phyloP scores from a whole-genome alignment of 1,139 yeast genomes.

The Sugiyamaella japonica region DNA sequence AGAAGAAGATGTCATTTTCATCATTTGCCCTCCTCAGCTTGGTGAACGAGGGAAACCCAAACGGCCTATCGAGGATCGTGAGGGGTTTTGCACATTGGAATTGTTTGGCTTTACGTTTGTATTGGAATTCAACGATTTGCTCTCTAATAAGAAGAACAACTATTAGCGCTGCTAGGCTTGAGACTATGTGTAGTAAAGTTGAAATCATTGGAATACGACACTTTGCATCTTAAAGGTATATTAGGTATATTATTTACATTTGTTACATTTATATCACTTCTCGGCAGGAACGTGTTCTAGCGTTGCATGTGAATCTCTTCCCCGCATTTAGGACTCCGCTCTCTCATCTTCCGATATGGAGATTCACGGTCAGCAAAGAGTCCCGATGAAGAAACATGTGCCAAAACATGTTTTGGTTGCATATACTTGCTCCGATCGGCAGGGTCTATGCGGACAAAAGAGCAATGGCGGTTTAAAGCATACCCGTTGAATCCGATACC shows the following conservation, averaged over 20 bases:
- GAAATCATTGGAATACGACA: neutral
- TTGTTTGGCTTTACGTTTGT: slow-evolving; percentile 18
- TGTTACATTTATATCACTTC: neutral
- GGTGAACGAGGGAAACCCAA: slow-evolving; percentile 25
- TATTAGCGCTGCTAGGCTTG: slow-evolving; percentile 2
- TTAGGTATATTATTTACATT: neutral
- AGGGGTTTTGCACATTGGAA: slow-evolving; percentile 17
- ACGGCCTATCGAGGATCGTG: slow-evolving; percentile 22
- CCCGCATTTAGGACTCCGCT: neutral
- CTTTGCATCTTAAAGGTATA: neutral
- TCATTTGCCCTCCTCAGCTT: slow-evolving; percentile 12
- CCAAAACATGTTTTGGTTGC: too few species aligned
- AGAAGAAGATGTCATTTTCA: slow-evolving; percentile 26
- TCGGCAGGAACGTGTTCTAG: neutral
- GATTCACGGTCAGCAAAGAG: neutral
- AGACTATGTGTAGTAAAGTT: neutral
- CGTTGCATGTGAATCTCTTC: slow-evolving; percentile 1
- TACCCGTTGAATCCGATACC: too few species aligned
- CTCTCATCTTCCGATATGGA: neutral
- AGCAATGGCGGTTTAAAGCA: neutral
- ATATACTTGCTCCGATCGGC: too few species aligned
- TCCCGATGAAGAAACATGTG: neutral
- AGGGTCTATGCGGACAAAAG: neutral
- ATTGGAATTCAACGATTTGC: slow-evolving; percentile 14
- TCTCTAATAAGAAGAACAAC: slow-evolving; percentile 7